Percentiles rank a stretch among this genome's conserved stretches.
Evolutionary conservation across 2,329 filamentous ascomycete species (phyloP).

Genomic region (Diaporthe citri): DNA sequence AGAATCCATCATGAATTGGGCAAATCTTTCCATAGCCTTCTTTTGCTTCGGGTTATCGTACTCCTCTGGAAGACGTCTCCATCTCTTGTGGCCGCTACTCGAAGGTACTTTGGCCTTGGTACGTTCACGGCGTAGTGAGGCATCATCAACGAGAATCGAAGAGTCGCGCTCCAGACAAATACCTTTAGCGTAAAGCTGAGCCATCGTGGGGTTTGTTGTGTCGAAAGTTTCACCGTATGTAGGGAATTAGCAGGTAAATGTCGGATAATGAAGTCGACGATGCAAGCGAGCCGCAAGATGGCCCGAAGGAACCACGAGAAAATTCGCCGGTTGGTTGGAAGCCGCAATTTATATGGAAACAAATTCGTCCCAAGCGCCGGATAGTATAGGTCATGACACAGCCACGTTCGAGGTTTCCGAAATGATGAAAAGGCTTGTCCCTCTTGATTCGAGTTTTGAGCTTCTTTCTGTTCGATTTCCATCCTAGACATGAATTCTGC

Average conservation of each 20-base stretch:
- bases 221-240: too few species aligned
- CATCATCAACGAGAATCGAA: too few species aligned
- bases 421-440: constrained; percentile 1
- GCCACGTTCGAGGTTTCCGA: neutral
- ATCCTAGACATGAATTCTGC: too few species aligned
- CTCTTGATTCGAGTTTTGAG: neutral
- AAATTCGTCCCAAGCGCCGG: neutral
- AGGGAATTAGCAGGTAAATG: too few species aligned
- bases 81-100: too few species aligned
- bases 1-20: too few species aligned
- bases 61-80: neutral
- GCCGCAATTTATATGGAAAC: neutral
- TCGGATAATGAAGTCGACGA: neutral
- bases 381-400: constrained; percentile 1
- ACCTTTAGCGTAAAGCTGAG: too few species aligned
- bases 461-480: neutral
- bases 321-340: neutral
- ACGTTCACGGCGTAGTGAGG: too few species aligned
- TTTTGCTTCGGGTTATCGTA: neutral
- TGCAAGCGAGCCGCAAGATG: constrained; percentile 1
- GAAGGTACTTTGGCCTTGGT: too few species aligned
- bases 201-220: too few species aligned
- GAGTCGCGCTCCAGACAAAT: too few species aligned
- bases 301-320: constrained; percentile 1
- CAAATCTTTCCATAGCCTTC: too few species aligned